Evolutionary conservation across 2,329 filamentous ascomycete species (phyloP).

Genomic region (Thelonectria rubi): DNA sequence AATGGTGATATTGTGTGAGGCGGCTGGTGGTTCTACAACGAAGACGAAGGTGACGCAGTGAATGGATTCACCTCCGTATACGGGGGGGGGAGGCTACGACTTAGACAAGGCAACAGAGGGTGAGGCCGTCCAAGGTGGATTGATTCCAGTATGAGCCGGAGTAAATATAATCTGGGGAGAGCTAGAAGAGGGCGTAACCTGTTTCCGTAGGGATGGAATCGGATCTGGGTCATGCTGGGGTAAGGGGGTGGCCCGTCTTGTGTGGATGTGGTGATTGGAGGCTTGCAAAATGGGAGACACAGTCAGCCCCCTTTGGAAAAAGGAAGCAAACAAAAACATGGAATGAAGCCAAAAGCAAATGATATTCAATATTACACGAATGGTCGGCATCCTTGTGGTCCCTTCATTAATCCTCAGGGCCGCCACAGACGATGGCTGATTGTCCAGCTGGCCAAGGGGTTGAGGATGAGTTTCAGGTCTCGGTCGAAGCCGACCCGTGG

Average conservation of each 20-base stretch:
- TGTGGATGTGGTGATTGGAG: background rate
- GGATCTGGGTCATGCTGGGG: background rate
- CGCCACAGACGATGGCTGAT: constrained; percentile 4
- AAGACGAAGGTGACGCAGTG: background rate
- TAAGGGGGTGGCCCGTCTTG: background rate
- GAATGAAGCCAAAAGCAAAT: background rate
- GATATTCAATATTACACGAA: background rate
- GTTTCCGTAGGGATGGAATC: background rate
- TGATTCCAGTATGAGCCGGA: background rate
- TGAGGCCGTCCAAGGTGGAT: background rate
- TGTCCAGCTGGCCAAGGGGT: constrained; percentile 2
- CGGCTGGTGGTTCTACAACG: background rate
- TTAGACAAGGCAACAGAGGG: background rate
- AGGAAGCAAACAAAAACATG: background rate
- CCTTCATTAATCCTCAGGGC: constrained; percentile 3
- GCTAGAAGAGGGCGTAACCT: background rate
- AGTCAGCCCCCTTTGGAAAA: background rate
- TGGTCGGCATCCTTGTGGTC: background rate
- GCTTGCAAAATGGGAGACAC: background rate
- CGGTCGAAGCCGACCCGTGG: constrained; percentile 14
- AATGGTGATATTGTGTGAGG: background rate
- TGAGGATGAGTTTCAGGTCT: constrained; percentile 20
- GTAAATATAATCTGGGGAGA: background rate
- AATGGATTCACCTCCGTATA: background rate
- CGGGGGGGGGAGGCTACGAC: background rate